Base-by-base conservation (phyloP, 139 green algal species). In the Edaphochlamys debaryana region DNA sequence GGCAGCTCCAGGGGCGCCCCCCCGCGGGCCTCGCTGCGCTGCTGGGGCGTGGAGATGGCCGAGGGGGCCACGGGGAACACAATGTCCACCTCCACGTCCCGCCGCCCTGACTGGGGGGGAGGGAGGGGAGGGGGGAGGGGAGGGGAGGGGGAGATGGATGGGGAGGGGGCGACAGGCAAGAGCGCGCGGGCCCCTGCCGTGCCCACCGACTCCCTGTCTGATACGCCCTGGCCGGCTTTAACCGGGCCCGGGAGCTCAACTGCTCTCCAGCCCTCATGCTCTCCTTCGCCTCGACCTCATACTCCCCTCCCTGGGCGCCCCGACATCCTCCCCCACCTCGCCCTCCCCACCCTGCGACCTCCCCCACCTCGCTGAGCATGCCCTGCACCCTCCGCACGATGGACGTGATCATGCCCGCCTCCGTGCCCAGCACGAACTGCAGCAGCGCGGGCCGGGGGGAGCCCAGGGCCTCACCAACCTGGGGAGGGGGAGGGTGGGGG, bases 381-480 rank as follows among this genome's bases (percentile, higher is more conserved):
- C 48, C 79, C 85, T 97, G 93, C 80, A 96, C 96, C 85, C 92
- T 93, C 64, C 93, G 87, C 86, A 99, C 97, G 82, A 99, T 99
- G 77, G 86, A 93, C 3, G 97, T 99, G 71, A 99, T 92, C 97
- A 99, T 99, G 71, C 97, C 97, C 3, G 93, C 89, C 92, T 99
- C 97, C 8, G 97, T 99, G 66, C 97, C 97, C 83, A 99, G 92
- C 71, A 99, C 95, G 87, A 99, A 98, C 88, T 94, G 90, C 58
- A 99, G 88, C 67, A 80, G 80, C 48, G 98, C 92, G 2, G 86
- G 85, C 30, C 92, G 93, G 20, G 90, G 84, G 19, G 90, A 54
- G 38, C 87, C 87, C 72, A 98, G 83, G 45, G 85, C 82, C 17
- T 54, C 32, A 4, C 4, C 36, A 40, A 89, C 52, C 85, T 89